Conservation (phyloP, 2,329 filamentous ascomycete genomes). For the Pestalotiopsis sp. region DNA sequence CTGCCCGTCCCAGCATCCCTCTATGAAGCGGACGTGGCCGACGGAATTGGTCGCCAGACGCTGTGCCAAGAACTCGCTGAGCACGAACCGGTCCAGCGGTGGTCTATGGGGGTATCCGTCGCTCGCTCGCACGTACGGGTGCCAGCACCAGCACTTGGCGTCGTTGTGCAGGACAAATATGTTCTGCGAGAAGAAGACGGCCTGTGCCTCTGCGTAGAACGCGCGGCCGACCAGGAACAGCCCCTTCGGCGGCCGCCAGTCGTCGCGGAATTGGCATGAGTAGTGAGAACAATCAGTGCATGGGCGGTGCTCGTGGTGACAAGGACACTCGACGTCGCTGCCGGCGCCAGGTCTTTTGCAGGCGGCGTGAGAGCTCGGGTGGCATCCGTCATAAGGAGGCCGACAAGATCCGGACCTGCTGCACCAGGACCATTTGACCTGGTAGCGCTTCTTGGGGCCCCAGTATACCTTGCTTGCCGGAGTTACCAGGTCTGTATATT, state of each 20-base stretch:
- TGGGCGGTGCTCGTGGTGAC: neutral
- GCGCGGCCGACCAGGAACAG: neutral
- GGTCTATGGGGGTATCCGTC: too few species aligned
- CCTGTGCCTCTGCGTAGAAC: neutral
- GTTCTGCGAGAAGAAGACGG: neutral
- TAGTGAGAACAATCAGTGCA: neutral
- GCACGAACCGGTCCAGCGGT: too few species aligned
- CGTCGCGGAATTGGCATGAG: neutral
- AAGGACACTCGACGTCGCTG: neutral
- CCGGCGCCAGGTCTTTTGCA: neutral
- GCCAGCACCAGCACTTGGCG: neutral
- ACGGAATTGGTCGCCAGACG: too few species aligned
- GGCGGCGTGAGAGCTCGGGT: neutral
- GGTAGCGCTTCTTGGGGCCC: neutral
- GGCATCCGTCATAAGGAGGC: neutral
- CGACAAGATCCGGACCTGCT: neutral
- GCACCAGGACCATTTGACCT: neutral
- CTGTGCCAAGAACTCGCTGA: too few species aligned
- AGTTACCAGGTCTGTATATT: neutral
- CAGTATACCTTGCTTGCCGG: neutral
- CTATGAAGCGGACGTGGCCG: too few species aligned
- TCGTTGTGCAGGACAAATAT: neutral
- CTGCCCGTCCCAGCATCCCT: too few species aligned
- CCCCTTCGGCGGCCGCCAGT: neutral
- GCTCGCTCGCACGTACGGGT: too few species aligned